Conservation (phyloP, 2,329 filamentous ascomycete genomes). For the Lachnellula hyalina region DNA sequence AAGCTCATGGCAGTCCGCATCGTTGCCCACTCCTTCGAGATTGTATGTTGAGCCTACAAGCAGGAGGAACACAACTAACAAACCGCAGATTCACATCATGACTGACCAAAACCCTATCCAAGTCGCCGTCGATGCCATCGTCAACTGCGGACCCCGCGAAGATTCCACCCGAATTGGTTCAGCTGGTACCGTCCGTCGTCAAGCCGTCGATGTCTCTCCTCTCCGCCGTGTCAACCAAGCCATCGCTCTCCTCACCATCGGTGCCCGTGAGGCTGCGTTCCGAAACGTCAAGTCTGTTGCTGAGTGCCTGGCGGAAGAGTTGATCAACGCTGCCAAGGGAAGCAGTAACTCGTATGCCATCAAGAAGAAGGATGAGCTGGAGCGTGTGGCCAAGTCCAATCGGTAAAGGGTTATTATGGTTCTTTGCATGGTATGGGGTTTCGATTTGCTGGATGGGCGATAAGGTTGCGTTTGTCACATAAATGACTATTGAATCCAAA, state of each 20-base stretch:
- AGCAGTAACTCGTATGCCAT: slow-evolving; percentile 99
- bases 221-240: slow-evolving; percentile 99
- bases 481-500: slow-evolving; percentile 19
- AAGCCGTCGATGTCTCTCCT: slow-evolving; percentile 99
- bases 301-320: slow-evolving; percentile 98
- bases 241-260: slow-evolving; percentile 97
- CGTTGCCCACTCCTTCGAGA: slow-evolving; percentile 98
- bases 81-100: slow-evolving; percentile 92
- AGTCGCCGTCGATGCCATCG: slow-evolving; percentile 97
- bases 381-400: slow-evolving; percentile 99
- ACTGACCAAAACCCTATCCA: slow-evolving; percentile 99
- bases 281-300: slow-evolving; percentile 99
- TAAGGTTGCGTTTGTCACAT: slow-evolving; percentile 31
- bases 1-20: slow-evolving; percentile 99
- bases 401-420: slow-evolving; percentile 65
- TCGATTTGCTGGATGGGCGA: slow-evolving; percentile 28
- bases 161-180: slow-evolving; percentile 99
- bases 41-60: slow-evolving; percentile 60
- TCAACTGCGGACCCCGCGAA: slow-evolving; percentile 99
- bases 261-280: slow-evolving; percentile 98
- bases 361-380: slow-evolving; percentile 99
- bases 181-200: slow-evolving; percentile 98
- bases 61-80: slow-evolving; percentile 12
- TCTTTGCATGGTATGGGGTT: slow-evolving; percentile 31
- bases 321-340: slow-evolving; percentile 99